A percentile compares a stretch with the other conserved stretches of the same genome.
These are phyloP conservation scores for Tephrocybe rancida DNA, from an alignment of 768 basidiomycete genomes.

Conservation along the genomic window DNA sequence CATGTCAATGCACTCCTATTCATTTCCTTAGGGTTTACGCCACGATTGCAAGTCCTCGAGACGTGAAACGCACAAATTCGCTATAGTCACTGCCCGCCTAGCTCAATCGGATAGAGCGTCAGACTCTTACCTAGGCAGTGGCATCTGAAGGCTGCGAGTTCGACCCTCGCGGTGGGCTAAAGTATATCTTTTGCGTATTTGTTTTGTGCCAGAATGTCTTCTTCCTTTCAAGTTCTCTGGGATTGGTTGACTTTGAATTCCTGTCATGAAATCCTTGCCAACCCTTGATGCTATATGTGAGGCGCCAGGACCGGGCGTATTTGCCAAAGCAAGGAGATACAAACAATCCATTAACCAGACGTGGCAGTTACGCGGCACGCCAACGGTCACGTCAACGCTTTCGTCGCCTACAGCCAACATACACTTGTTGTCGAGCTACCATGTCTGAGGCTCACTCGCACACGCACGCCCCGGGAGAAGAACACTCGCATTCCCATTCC, in stretches of 20 bases:
- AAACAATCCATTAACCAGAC: conserved; percentile 16
- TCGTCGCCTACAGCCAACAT: background rate
- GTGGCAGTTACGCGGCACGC: conserved; percentile 16
- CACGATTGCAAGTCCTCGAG: background rate
- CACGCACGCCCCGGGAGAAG: conserved; percentile 60
- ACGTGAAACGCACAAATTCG: background rate
- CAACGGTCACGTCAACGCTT: background rate
- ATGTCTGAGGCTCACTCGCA: conserved; percentile 78
- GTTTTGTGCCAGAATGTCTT: too few relatives aligned
- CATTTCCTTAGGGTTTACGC: too few relatives aligned
- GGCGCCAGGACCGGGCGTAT: background rate
- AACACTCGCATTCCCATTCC: conserved; percentile 42
- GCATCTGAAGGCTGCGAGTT: conserved; percentile 85
- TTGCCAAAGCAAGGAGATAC: background rate
- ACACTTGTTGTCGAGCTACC: conserved; percentile 8
- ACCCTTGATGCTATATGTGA: background rate
- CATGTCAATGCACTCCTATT: too few relatives aligned
- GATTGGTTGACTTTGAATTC: too few relatives aligned
- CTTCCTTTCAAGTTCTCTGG: too few relatives aligned
- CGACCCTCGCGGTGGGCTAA: conserved; percentile 59
- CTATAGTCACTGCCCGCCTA: conserved; percentile 45
- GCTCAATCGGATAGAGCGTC: conserved; percentile 71
- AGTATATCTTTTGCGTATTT: background rate
- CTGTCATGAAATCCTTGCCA: background rate
- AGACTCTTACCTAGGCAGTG: conserved; percentile 38